phyloP scores from a whole-genome alignment of 352 stramenopile species.

The Aphanomyces cochlioides region DNA sequence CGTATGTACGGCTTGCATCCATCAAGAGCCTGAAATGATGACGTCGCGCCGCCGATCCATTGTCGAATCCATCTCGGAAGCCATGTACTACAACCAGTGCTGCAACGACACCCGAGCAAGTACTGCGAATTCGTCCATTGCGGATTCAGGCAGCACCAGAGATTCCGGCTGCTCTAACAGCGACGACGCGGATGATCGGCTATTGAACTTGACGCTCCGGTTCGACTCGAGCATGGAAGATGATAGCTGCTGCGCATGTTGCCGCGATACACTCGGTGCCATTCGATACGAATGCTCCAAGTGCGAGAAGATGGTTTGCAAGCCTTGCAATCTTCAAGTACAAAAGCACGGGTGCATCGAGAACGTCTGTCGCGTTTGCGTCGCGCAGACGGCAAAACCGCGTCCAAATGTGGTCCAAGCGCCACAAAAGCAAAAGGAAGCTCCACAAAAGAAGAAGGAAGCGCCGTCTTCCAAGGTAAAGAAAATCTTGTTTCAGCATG shows the following conservation, averaged over 20 bases:
- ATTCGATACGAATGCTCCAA: slow-evolving; percentile 26
- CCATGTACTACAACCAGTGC: slow-evolving; percentile 30
- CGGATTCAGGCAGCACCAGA: not conserved
- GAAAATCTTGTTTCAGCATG: too few relatives aligned
- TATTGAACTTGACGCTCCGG: slow-evolving; percentile 10
- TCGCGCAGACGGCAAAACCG: not conserved
- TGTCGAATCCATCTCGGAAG: slow-evolving; percentile 26
- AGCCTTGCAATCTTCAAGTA: slow-evolving; percentile 23
- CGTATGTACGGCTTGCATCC: slow-evolving; percentile 58
- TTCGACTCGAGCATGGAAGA: not conserved
- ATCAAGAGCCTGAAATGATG: slow-evolving; percentile 40
- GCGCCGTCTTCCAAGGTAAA: too few relatives aligned
- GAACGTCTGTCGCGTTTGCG: slow-evolving; percentile 27
- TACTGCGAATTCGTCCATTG: not conserved
- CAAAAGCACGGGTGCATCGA: not conserved
- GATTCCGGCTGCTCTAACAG: slow-evolving; percentile 5
- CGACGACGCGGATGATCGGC: not conserved
- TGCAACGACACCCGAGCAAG: not conserved
- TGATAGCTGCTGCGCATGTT: slow-evolving; percentile 11
- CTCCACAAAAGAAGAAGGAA: too few relatives aligned
- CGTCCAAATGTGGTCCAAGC: not conserved
- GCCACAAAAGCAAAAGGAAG: not conserved
- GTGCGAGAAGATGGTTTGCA: slow-evolving; percentile 18
- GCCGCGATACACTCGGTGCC: slow-evolving; percentile 20
- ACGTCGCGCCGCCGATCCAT: not conserved